These are phyloP conservation scores for Didymella exigua DNA, from an alignment of 2,329 filamentous ascomycete genomes.

Conservation along the genomic window DNA sequence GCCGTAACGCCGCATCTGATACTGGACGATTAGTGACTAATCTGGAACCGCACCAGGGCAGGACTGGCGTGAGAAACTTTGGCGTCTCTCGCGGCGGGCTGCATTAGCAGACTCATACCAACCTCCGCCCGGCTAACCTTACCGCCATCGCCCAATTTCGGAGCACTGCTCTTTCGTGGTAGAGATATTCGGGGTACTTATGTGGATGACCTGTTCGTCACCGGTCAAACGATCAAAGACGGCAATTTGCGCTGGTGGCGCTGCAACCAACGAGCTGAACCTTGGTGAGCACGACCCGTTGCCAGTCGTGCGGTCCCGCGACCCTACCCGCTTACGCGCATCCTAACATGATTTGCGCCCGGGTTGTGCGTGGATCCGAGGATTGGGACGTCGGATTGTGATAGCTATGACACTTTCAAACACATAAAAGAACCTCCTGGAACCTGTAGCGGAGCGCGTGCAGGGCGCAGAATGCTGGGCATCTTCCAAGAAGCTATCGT, in stretches of 20 bases:
- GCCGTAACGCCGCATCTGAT: constrained; percentile 8
- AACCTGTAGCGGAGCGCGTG: constrained; percentile 10
- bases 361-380: constrained; percentile 36
- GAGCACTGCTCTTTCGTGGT: constrained; percentile 16
- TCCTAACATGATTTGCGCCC: constrained; percentile 40
- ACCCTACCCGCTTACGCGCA: constrained; percentile 23
- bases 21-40: constrained; percentile 7
- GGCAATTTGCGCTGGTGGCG: constrained; percentile 28
- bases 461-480: constrained; percentile 10
- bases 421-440: constrained; percentile 26
- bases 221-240: constrained; percentile 12
- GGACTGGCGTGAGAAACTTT: constrained; percentile 17
- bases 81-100: constrained; percentile 20
- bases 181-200: constrained; percentile 13
- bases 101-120: constrained; percentile 27
- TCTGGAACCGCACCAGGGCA: constrained; percentile 9
- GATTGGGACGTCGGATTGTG: constrained; percentile 35
- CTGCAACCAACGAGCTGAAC: constrained; percentile 26
- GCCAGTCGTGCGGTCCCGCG: constrained; percentile 21
- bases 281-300: constrained; percentile 14
- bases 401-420: constrained; percentile 38
- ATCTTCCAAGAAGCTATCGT: constrained; percentile 4
- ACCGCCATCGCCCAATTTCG: constrained; percentile 31
- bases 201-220: constrained; percentile 11
- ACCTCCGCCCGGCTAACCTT: constrained; percentile 26